Evolutionary conservation across 1,139 yeast species (phyloP).

Genomic region (Protomyces macrosporus): DNA sequence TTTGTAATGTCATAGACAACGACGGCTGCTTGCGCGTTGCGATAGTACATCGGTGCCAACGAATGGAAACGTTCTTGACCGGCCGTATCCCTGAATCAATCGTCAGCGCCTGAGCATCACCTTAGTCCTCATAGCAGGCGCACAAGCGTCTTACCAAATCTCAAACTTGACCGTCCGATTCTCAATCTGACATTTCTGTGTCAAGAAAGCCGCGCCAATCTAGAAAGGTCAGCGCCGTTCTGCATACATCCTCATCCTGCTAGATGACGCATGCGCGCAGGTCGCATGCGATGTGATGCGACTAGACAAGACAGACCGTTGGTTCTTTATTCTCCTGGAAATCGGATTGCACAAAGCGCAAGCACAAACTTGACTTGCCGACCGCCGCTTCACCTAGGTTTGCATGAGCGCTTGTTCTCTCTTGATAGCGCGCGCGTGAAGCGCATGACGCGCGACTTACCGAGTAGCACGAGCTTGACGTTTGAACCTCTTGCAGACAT

Average conservation of each 20-base stretch:
- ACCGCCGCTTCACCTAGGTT: constrained; percentile 95
- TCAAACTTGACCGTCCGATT: constrained; percentile 89
- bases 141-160: constrained; percentile 54
- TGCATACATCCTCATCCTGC: background rate
- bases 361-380: constrained; percentile 87
- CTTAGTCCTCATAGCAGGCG: constrained; percentile 4
- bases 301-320: background rate
- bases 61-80: constrained; percentile 98
- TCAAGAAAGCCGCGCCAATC: constrained; percentile 90
- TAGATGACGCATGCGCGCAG: background rate
- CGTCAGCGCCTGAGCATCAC: constrained; percentile 26
- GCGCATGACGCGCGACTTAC: constrained; percentile 2
- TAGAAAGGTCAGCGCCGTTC: background rate
- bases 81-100: constrained; percentile 61
- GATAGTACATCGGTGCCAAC: constrained; percentile 94
- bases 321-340: constrained; percentile 82
- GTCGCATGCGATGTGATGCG: background rate
- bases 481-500: constrained; percentile 17
- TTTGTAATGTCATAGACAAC: constrained; percentile 95
- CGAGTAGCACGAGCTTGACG: constrained; percentile 32
- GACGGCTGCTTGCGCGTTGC: constrained; percentile 97
- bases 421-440: background rate
- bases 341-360: constrained; percentile 90
- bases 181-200: constrained; percentile 89
- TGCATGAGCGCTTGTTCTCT: constrained; percentile 76